Percentiles rank a stretch among this genome's conserved stretches.
These are phyloP conservation scores for Chlorophyllum brunneum DNA, from an alignment of 768 basidiomycete genomes.

Conservation along the genomic window DNA sequence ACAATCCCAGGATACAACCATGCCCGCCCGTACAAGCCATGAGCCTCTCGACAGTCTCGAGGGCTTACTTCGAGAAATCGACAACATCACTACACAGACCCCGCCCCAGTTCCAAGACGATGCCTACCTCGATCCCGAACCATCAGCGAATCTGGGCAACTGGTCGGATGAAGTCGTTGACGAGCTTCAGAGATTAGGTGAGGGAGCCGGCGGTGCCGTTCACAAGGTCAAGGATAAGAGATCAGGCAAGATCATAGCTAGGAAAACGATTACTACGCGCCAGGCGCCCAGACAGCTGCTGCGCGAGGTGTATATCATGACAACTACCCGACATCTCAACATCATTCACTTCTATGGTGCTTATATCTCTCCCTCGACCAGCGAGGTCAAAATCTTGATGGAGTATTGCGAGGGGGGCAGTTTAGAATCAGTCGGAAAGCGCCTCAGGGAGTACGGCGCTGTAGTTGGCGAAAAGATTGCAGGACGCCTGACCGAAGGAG, in stretches of 20 bases:
- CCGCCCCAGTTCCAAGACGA: constrained; percentile 23
- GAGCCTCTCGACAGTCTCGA: constrained; percentile 36
- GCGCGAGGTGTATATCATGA: constrained; percentile 88
- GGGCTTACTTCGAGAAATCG: constrained; percentile 33
- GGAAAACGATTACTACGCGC: constrained; percentile 90
- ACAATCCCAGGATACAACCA: constrained; percentile 26
- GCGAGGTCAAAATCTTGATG: constrained; percentile 95
- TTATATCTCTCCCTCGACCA: constrained; percentile 80
- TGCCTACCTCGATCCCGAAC: constrained; percentile 15
- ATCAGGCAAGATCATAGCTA: constrained; percentile 79
- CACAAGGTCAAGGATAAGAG: constrained; percentile 88
- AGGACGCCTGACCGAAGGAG: constrained; percentile 91
- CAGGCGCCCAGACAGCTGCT: constrained; percentile 92
- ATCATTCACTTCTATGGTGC: constrained; percentile 93
- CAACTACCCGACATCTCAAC: constrained; percentile 77
- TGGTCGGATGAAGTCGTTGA: constrained; percentile 76
- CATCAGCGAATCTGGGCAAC: constrained; percentile 27
- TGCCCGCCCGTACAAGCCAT: constrained; percentile 23
- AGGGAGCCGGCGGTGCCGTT: constrained; percentile 95
- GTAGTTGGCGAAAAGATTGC: constrained; percentile 86
- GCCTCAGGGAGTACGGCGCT: constrained; percentile 73
- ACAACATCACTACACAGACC: constrained; percentile 16
- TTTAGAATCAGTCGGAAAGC: constrained; percentile 83
- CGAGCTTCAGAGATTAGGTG: constrained; percentile 76
- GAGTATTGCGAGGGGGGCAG: constrained; percentile 87